Evolutionary conservation across 2,329 filamentous ascomycete species (phyloP).

Genomic region (Cladosporium sp.): DNA sequence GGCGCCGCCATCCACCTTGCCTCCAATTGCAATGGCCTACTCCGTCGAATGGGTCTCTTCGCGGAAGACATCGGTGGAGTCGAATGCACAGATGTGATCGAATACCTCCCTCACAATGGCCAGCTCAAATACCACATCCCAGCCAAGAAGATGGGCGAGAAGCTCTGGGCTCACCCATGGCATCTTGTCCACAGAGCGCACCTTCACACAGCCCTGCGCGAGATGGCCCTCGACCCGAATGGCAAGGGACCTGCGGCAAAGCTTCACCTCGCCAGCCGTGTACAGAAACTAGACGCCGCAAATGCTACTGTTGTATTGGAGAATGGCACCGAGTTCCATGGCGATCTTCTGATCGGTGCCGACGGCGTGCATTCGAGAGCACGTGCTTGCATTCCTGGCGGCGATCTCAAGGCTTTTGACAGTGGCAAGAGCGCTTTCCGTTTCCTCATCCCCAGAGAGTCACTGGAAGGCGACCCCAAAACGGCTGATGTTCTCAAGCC

Average conservation of each 20-base stretch:
- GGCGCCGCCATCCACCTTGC: constrained; percentile 65
- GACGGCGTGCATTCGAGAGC: constrained; percentile 35
- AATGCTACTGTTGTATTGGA: constrained; percentile 30
- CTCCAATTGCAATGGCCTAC: constrained; percentile 61
- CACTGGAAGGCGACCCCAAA: constrained; percentile 42
- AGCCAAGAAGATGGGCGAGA: constrained; percentile 19
- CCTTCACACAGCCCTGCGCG: constrained; percentile 33
- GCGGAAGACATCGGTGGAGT: constrained; percentile 20
- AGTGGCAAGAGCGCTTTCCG: constrained; percentile 59
- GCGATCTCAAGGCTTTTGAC: constrained; percentile 29
- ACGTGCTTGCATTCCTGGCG: constrained; percentile 26
- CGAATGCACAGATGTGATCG: constrained; percentile 24
- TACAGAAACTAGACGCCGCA: constrained; percentile 28
- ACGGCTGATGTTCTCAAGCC: constrained; percentile 28
- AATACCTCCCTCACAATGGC: constrained; percentile 22
- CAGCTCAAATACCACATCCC: constrained; percentile 21
- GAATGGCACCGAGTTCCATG: constrained; percentile 30
- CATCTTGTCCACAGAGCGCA: constrained; percentile 34
- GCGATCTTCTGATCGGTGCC: constrained; percentile 36
- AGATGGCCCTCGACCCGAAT: constrained; percentile 25
- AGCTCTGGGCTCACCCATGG: constrained; percentile 34
- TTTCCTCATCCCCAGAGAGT: constrained; percentile 54
- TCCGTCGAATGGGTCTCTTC: constrained; percentile 39
- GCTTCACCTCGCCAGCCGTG: constrained; percentile 28
- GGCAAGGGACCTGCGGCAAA: constrained; percentile 30